Evolutionary conservation across 352 stramenopile species (phyloP).

Genomic region (Saprolegnia diclina): DNA sequence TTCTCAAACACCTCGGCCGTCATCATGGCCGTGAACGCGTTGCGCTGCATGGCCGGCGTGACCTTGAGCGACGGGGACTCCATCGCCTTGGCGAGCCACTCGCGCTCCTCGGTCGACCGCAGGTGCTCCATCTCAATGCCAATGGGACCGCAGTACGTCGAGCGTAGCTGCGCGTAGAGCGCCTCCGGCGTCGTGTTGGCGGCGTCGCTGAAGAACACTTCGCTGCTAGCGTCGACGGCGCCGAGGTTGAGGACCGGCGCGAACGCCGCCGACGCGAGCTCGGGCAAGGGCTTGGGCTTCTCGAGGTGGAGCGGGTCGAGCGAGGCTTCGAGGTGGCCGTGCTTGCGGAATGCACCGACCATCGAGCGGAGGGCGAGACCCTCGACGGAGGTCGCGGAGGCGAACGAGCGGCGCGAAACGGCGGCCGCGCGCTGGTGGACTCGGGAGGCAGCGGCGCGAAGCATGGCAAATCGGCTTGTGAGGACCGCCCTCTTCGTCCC

Average conservation of each 20-base stretch:
- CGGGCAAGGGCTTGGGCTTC: conserved; percentile 33
- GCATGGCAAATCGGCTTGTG: conserved; percentile 8
- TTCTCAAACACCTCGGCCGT: conserved; percentile 77
- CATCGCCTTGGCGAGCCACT: conserved; percentile 52
- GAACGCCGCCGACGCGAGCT: conserved; percentile 45
- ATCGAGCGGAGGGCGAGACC: conserved; percentile 59
- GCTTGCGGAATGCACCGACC: conserved; percentile 63
- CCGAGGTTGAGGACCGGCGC: conserved; percentile 40
- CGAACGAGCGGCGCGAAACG: not conserved
- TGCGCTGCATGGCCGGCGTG: conserved; percentile 60
- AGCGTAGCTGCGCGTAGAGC: conserved; percentile 53
- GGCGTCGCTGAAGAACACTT: conserved; percentile 31
- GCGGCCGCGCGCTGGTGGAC: not conserved
- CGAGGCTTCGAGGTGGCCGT: conserved; percentile 67
- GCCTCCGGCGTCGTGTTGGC: conserved; percentile 35
- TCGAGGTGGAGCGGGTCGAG: conserved; percentile 55
- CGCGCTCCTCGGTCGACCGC: conserved; percentile 49
- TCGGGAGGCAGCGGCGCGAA: not conserved
- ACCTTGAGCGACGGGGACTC: conserved; percentile 46
- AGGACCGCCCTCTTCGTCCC: not conserved
- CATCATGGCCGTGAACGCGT: conserved; percentile 73
- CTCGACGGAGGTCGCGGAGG: conserved; percentile 47
- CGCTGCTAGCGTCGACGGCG: conserved; percentile 4
- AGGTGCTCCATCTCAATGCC: conserved; percentile 80
- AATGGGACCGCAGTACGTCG: conserved; percentile 71